phyloP scores from a whole-genome alignment of 176 grass and related monocot species.

The Miscanthus lutarioriparius region DNA sequence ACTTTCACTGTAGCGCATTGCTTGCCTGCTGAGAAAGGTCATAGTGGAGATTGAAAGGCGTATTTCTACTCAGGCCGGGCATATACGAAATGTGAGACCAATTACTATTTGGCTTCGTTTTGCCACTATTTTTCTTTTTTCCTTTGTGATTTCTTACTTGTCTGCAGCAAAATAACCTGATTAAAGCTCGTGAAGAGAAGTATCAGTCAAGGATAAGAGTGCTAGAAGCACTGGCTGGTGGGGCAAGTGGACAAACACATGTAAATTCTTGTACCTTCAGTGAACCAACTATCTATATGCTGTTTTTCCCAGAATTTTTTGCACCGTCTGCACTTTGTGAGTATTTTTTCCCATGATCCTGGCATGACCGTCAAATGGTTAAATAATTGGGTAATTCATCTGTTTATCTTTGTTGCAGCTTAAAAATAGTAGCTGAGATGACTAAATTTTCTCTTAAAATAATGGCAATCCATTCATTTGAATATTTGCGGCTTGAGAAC shows the following conservation, averaged over 20 bases:
- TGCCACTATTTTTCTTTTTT: slow-evolving; percentile 11
- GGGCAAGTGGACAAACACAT: slow-evolving; percentile 42
- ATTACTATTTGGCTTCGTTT: neutral
- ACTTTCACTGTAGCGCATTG: slow-evolving; percentile 55
- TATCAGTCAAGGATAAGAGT: slow-evolving; percentile 75
- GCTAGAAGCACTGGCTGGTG: slow-evolving; percentile 56
- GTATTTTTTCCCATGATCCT: neutral
- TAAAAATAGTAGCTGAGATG: slow-evolving; percentile 16
- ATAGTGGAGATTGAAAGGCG: slow-evolving; percentile 70
- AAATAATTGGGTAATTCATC: neutral
- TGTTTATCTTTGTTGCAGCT: slow-evolving; percentile 10
- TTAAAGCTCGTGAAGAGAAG: slow-evolving; percentile 76
- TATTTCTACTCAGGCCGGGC: slow-evolving; percentile 64
- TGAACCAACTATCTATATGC: neutral
- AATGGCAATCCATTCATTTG: slow-evolving; percentile 4
- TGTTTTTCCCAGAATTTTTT: slow-evolving; percentile 6
- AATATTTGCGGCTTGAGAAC: neutral
- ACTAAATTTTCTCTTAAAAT: slow-evolving; percentile 15
- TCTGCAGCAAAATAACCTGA: slow-evolving; percentile 74
- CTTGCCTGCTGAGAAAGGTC: slow-evolving; percentile 68
- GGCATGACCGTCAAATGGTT: neutral
- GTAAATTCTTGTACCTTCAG: slow-evolving; percentile 45
- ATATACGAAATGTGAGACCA: slow-evolving; percentile 71
- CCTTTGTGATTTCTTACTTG: slow-evolving; percentile 45
- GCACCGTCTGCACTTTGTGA: neutral